Percentiles rank a stretch among this genome's conserved stretches.
These are phyloP conservation scores for Dendrothele bispora DNA, from an alignment of 768 basidiomycete genomes.

Conservation along the genomic window DNA sequence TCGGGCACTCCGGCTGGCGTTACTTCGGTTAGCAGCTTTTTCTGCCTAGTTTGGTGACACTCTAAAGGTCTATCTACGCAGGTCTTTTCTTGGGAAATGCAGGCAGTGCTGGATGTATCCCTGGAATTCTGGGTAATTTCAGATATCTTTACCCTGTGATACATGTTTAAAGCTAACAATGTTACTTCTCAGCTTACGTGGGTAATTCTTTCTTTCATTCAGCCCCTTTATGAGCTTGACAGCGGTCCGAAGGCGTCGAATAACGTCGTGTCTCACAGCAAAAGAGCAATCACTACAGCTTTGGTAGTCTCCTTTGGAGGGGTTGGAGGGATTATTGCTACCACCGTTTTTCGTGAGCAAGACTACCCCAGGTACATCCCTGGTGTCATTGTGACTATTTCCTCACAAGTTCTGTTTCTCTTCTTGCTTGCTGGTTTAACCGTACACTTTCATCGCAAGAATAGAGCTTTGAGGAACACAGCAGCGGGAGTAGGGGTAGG, in stretches of 20 bases:
- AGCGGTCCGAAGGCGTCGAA: conserved; percentile 41
- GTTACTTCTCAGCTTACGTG: too few species aligned
- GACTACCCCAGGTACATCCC: conserved; percentile 47
- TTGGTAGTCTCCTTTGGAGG: conserved; percentile 48
- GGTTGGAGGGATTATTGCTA: conserved; percentile 49
- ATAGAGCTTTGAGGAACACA: not conserved
- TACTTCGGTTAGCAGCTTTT: conserved; percentile 6
- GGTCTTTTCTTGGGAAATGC: conserved; percentile 47
- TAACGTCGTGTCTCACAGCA: conserved; percentile 50
- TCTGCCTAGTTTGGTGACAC: not conserved
- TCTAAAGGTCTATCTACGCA: conserved; percentile 14
- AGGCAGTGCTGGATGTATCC: conserved; percentile 45
- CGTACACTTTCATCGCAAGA: conserved; percentile 25
- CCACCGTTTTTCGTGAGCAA: conserved; percentile 44
- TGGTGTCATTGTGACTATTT: conserved; percentile 46
- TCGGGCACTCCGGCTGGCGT: conserved; percentile 10
- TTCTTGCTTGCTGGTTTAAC: conserved; percentile 39
- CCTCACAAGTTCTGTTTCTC: conserved; percentile 42
- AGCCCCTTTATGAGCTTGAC: not conserved
- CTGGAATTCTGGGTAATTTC: conserved; percentile 52
- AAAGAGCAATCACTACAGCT: conserved; percentile 47
- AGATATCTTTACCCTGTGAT: conserved; percentile 13
- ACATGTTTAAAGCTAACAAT: too few species aligned
- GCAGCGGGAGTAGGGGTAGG: too few species aligned
- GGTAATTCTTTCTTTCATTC: too few species aligned